Evolutionary conservation across 2,329 filamentous ascomycete genomes (phyloP), one percentile per base, ranked within the genome.

Genomic region (Clonostachys chloroleuca): DNA sequence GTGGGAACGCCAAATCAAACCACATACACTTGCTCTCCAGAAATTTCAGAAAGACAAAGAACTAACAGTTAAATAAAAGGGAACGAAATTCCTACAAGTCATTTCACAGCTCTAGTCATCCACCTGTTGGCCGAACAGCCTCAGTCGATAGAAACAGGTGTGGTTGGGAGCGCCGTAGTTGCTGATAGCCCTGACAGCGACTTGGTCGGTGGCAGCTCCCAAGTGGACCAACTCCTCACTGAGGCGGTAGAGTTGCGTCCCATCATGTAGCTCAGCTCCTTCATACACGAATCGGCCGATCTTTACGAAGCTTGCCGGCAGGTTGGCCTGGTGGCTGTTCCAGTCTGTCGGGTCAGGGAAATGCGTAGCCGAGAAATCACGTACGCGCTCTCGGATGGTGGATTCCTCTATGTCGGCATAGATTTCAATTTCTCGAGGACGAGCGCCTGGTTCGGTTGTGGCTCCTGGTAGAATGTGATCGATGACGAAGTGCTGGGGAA

Each of bases 341-440:
- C 57, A 61, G 41, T 57, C 53, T 5, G 47, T 45, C 41, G 61
- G 51, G 7, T 62, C 57, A 0, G 70, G 67, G 45, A 73, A 74
- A 37, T 73, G 65, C 4, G 57, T 59, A 9, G 60, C 56, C 14
- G 73, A 69, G 55, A 76, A 80, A 51, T 70, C 64, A 17, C 58
- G 55, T 2, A 75, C 61, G 24, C 67, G 66, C 24, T 66, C 57
- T 34, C 67, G 71, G 24, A 71, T 55, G 3, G 53, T 58, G 20
- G 64, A 43, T 42, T 83, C 74, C 16, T 73, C 69, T 49, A 85
- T 76, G 37, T 74, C 70, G 6, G 77, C 83, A 75, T 86, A 89
- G 9, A 92, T 62, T 59, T 92, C 87, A 48, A 92, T 78, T 3
- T 85, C 73, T 45, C 70, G 75, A 1, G 89, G 89, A 34, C 83